Conservation (phyloP, 2,329 filamentous ascomycete species). For the Botrytis pseudocinerea region DNA sequence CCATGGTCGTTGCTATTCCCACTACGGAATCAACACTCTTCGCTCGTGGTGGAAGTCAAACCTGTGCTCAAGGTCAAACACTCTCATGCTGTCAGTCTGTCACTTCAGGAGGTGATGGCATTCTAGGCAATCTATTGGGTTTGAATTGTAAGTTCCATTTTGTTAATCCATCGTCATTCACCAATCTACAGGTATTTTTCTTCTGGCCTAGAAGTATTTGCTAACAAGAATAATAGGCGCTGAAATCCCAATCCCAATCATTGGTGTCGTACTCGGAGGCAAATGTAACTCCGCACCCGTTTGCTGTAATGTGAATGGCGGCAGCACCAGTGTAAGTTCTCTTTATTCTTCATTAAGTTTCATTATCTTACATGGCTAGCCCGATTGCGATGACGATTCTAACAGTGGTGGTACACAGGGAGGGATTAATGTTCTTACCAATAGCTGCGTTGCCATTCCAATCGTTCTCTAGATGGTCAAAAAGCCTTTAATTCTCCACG, state of each 20-base stretch:
- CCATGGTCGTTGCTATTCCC: slow-evolving; percentile 32
- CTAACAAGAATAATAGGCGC: background rate
- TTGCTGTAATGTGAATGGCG: background rate
- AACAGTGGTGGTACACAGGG: slow-evolving; percentile 1
- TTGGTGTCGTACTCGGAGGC: background rate
- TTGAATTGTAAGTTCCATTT: background rate
- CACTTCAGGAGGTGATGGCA: background rate
- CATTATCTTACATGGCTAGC: slow-evolving; percentile 18
- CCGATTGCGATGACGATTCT: slow-evolving; percentile 15
- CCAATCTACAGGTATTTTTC: background rate
- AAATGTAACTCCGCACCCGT: background rate
- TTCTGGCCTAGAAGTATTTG: background rate
- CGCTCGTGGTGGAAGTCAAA: slow-evolving; percentile 21
- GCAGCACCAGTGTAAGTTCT: background rate
- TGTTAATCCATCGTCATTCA: background rate
- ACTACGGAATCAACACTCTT: slow-evolving; percentile 16
- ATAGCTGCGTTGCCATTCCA: background rate
- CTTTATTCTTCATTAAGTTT: background rate
- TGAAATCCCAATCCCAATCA: background rate
- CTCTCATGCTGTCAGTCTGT: slow-evolving; percentile 24
- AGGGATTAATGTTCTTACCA: background rate
- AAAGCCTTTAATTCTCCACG: background rate
- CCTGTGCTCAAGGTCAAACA: slow-evolving; percentile 9
- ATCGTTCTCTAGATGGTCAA: background rate
- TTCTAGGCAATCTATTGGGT: background rate